A percentile compares a stretch with the other conserved stretches of the same genome.
Evolutionary conservation across 2,329 filamentous ascomycete species (phyloP).

Genomic region (Esteya vermicola): DNA sequence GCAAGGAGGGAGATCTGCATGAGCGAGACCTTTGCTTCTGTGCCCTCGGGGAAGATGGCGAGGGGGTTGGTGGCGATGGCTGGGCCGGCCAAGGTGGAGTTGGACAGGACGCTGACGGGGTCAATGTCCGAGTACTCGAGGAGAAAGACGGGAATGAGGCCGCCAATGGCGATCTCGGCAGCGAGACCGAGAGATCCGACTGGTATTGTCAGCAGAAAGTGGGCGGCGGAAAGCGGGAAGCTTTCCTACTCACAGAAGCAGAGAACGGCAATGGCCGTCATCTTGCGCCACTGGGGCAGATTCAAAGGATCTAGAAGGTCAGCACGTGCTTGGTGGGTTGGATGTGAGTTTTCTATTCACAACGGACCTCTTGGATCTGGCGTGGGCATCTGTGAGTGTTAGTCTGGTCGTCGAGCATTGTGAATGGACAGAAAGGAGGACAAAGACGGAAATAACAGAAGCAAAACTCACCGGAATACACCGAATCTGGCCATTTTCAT

Average conservation of each 20-base stretch:
- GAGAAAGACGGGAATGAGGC: constrained; percentile 20
- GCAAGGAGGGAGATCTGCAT: constrained; percentile 18
- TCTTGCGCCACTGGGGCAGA: constrained; percentile 18
- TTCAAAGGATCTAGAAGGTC: constrained; percentile 18
- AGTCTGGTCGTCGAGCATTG: neutral
- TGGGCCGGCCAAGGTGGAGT: constrained; percentile 3
- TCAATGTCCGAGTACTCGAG: constrained; percentile 21
- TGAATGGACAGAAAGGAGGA: neutral
- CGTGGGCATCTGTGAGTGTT: constrained; percentile 4
- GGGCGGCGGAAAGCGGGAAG: neutral
- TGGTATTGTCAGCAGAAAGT: too few relatives aligned
- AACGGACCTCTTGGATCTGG: constrained; percentile 11
- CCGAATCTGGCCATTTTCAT: constrained; percentile 8
- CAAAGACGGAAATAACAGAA: too few relatives aligned
- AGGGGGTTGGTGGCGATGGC: constrained; percentile 13
- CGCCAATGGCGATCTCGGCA: constrained; percentile 17
- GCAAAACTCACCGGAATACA: constrained; percentile 6
- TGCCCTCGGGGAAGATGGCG: constrained; percentile 16
- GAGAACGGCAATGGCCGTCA: constrained; percentile 15
- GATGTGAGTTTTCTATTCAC: neutral
- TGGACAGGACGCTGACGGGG: constrained; percentile 14
- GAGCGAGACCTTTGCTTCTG: constrained; percentile 15
- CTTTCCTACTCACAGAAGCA: constrained; percentile 11
- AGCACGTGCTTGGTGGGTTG: too few relatives aligned
- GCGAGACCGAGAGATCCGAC: constrained; percentile 16